phyloP scores from a whole-genome alignment of 805 yeast genomes.

The Ogataea saltuana region DNA sequence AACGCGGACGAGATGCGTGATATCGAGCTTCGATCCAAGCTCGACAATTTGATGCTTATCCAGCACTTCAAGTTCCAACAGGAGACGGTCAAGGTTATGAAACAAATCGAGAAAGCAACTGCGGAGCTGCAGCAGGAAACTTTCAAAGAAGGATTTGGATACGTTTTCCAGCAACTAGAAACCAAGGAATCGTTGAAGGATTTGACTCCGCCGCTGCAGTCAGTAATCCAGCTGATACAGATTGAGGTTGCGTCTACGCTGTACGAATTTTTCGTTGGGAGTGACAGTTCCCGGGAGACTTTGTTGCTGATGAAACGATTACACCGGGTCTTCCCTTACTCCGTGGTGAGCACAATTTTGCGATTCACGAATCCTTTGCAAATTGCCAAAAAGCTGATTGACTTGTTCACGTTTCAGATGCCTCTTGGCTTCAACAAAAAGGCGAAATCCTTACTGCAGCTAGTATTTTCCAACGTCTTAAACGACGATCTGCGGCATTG shows the following conservation, averaged over 20 bases:
- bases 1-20: constrained; percentile 52
- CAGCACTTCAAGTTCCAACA: constrained; percentile 74
- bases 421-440: constrained; percentile 46
- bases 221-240: constrained; percentile 79
- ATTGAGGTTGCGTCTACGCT: constrained; percentile 83
- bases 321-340: constrained; percentile 80
- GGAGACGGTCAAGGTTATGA: constrained; percentile 40
- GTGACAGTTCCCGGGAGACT: constrained; percentile 77
- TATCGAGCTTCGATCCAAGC: constrained; percentile 52
- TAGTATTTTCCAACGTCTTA: constrained; percentile 67
- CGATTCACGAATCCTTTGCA: constrained; percentile 85
- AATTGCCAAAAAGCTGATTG: constrained; percentile 76
- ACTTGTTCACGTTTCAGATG: constrained; percentile 79
- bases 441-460: constrained; percentile 66
- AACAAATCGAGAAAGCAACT: constrained; percentile 40
- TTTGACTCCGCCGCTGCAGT: constrained; percentile 63
- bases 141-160: constrained; percentile 49
- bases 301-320: constrained; percentile 68
- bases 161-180: constrained; percentile 68
- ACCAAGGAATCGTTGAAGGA: constrained; percentile 50
- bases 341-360: constrained; percentile 71
- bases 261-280: constrained; percentile 76
- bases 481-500: constrained; percentile 74
- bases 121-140: constrained; percentile 39
- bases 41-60: constrained; percentile 58